Evolutionary conservation across 1,139 yeast genomes (phyloP), one percentile per base, ranked within the genome.

Genomic region (Kurtzmaniella quercitrusa): DNA sequence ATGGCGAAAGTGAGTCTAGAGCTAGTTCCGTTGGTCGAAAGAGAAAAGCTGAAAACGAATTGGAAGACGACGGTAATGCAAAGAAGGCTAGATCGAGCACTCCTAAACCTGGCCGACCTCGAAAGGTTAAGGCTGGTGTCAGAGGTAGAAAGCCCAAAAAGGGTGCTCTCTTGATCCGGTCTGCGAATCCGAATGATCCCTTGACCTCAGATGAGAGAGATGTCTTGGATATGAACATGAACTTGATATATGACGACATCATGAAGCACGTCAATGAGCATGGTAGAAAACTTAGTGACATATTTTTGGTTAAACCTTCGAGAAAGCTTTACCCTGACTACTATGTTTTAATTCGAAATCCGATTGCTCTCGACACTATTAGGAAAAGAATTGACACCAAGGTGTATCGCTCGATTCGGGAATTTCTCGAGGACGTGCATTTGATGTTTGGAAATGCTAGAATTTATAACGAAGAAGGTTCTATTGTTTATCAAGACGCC

Each of bases 391-490:
- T 88, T 40, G 68, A 71, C 38, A 62, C 73, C 26, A 69, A 65
- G 42, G 68, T 76, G 6, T 87, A 88, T 56, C 66, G 68, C 21
- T 61, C 68, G 6, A 61, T 83, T 39, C 72, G 78, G 32, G 91
- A 84, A 50, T 76, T 86, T 46, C 63, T 82, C 43, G 85, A 78
- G 49, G 96, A 88, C 56, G 67, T 88, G 45, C 84, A 83, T 50
- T 72, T 82, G 52, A 86, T 91, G 79, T 86, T 87, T 61, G 73
- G 78, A 45, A 91, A 91, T 61, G 97, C 97, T 1, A 74, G 83
- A 48, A 77, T 79, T n/a, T 91, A 88, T 60, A 91, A 91, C 55
- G 94, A 88, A 55, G 96, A 87, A 59, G 96, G 95, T 0, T 87
- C 96, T 1, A 61, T 83, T 46, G 88, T 91, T 15, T 87, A 82